A percentile compares a stretch with the other conserved stretches of the same genome.
phyloP scores from a whole-genome alignment of 75 land plant genomes.

The Picea glauca region DNA sequence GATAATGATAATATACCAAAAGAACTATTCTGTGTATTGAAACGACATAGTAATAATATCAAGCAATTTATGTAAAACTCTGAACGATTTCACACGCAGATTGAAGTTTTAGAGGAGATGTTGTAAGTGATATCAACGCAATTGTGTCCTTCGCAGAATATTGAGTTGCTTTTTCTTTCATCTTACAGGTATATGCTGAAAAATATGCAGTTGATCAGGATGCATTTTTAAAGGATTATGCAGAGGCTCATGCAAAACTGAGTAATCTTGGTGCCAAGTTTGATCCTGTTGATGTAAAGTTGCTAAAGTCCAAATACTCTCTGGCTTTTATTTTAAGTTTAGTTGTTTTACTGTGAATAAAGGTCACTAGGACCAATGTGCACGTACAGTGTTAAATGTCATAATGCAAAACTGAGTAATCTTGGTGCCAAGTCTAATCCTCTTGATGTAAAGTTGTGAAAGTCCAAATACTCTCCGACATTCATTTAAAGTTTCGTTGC shows the following conservation, averaged over 20 bases:
- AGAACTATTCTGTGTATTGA: neutral
- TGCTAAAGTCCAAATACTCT: neutral
- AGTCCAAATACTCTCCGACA: neutral
- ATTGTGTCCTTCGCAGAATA: neutral
- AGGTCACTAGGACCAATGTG: too few species aligned
- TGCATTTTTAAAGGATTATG: constrained; percentile 94
- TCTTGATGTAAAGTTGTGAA: constrained; percentile 50
- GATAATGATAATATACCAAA: neutral
- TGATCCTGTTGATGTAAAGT: constrained; percentile 81
- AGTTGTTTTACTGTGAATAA: too few species aligned
- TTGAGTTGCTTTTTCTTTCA: too few species aligned
- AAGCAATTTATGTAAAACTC: neutral
- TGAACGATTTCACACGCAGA: too few species aligned
- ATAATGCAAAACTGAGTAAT: constrained; percentile 85
- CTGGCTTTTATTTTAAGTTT: too few species aligned
- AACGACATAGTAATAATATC: neutral
- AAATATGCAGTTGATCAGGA: constrained; percentile 93
- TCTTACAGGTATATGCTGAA: constrained; percentile 78
- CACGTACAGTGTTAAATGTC: too few species aligned
- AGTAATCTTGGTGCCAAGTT: constrained; percentile 98
- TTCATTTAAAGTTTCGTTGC: too few species aligned
- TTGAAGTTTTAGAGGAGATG: too few species aligned
- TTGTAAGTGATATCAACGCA: too few species aligned
- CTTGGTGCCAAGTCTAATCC: constrained; percentile 93
- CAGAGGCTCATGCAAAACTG: constrained; percentile 95